A percentile compares a stretch with the other conserved stretches of the same genome.
These are phyloP conservation scores for Coemansia reversa DNA, from an alignment of 192 early-diverging fungal genomes.

Conservation along the genomic window DNA sequence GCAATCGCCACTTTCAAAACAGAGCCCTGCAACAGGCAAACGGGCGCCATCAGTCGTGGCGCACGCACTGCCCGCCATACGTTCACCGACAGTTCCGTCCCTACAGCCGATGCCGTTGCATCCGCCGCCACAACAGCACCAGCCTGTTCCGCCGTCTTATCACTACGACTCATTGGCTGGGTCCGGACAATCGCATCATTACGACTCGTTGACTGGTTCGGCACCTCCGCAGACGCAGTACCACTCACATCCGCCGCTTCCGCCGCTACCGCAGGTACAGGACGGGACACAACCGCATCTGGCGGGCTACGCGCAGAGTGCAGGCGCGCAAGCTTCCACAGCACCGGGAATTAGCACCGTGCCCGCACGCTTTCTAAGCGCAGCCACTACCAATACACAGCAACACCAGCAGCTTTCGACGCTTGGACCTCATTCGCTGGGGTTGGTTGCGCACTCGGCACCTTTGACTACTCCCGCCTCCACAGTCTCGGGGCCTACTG, in stretches of 20 bases:
- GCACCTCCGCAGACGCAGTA: slow-evolving; percentile 1
- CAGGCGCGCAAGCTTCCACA: slow-evolving; percentile 11
- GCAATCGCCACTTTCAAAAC: slow-evolving; percentile 27
- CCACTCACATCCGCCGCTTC: slow-evolving; percentile 11
- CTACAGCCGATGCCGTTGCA: slow-evolving; percentile 15
- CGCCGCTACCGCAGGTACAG: slow-evolving; percentile 12
- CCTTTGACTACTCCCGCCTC: slow-evolving; percentile 16
- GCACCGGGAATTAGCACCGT: slow-evolving; percentile 10
- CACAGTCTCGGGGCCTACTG: slow-evolving; percentile 3
- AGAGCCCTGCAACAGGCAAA: slow-evolving; percentile 21
- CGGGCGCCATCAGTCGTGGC: slow-evolving; percentile 25
- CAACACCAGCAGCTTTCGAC: slow-evolving; percentile 15
- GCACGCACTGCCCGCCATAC: slow-evolving; percentile 38
- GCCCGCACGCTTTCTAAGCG: slow-evolving; percentile 4
- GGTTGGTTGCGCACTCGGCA: slow-evolving; percentile 18
- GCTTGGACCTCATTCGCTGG: slow-evolving; percentile 28
- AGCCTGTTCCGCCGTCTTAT: slow-evolving; percentile 3
- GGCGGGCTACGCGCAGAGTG: slow-evolving; percentile 14
- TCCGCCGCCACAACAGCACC: slow-evolving; percentile 27
- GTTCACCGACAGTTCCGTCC: slow-evolving; percentile 27
- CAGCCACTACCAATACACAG: slow-evolving; percentile 5
- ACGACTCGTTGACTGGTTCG: background rate
- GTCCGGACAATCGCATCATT: slow-evolving; percentile 7
- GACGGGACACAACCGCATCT: slow-evolving; percentile 19
- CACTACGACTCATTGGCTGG: slow-evolving; percentile 9